Conservation (phyloP, 805 yeast genomes). For the Hermanozyma aechmeae region DNA sequence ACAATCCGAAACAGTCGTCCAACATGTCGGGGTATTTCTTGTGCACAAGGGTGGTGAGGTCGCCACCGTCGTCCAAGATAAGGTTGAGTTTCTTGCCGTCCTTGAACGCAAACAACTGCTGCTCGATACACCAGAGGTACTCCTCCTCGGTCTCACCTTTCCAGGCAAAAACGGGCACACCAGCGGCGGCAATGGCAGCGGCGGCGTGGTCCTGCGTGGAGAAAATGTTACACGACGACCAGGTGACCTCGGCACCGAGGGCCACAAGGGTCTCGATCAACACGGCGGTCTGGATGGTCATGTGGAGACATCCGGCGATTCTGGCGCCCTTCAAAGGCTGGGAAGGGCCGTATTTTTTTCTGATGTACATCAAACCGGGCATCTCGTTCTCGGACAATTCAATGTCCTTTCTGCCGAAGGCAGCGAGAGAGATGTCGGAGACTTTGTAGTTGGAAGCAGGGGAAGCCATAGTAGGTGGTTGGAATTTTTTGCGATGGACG, state of each 20-base stretch:
- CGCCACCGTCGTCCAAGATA: slow-evolving; percentile 99
- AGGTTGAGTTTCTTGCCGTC: slow-evolving; percentile 91
- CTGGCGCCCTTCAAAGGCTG: slow-evolving; percentile 98
- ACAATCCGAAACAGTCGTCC: slow-evolving; percentile 87
- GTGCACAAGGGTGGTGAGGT: slow-evolving; percentile 92
- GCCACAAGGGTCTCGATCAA: slow-evolving; percentile 95
- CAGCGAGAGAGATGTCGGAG: slow-evolving; percentile 96
- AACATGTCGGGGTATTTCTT: slow-evolving; percentile 97
- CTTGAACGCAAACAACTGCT: slow-evolving; percentile 96
- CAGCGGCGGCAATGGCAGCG: slow-evolving; percentile 98
- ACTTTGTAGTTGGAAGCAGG: slow-evolving; percentile 73
- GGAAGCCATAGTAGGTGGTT: slow-evolving; percentile 21
- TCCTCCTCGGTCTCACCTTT: slow-evolving; percentile 99
- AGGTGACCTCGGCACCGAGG: slow-evolving; percentile 98
- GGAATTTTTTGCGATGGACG: background rate
- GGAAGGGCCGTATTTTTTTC: slow-evolving; percentile 79
- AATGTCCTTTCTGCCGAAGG: slow-evolving; percentile 99
- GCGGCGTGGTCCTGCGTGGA: slow-evolving; percentile 99
- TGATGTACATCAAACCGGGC: slow-evolving; percentile 99
- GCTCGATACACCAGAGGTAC: slow-evolving; percentile 98
- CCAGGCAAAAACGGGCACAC: slow-evolving; percentile 99
- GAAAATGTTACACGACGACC: slow-evolving; percentile 99
- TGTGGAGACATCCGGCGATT: slow-evolving; percentile 98
- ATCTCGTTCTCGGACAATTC: slow-evolving; percentile 98
- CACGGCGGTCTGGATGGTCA: slow-evolving; percentile 99